Conservation (phyloP, 1,284 basidiomycete species). For the Cutaneotrichosporon sp. region DNA sequence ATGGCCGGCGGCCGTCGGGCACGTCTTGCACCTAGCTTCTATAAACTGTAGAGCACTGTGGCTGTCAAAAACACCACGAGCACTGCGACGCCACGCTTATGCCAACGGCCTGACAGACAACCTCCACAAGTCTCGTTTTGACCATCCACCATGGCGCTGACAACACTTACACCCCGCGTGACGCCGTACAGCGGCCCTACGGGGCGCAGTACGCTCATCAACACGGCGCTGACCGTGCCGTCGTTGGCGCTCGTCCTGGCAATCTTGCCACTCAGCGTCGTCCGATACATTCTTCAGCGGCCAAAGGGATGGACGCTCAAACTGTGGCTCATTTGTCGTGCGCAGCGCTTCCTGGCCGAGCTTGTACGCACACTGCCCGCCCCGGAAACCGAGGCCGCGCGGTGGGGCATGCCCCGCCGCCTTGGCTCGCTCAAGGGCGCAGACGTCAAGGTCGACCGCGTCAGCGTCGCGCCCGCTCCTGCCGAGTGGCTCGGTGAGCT, state of each 20-base stretch:
- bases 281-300: background rate
- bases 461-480: background rate
- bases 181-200: background rate
- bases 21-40: no score
- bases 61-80: no score
- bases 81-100: no score
- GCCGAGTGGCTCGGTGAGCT: background rate
- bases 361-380: background rate
- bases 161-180: background rate
- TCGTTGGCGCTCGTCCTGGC: background rate
- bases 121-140: no score
- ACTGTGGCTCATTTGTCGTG: background rate
- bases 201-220: background rate
- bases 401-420: background rate
- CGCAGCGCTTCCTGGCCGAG: background rate
- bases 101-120: no score
- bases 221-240: background rate
- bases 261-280: background rate
- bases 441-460: background rate
- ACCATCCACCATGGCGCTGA: background rate
- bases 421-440: background rate
- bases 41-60: no score
- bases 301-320: background rate
- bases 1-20: no score
- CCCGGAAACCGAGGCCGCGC: background rate